phyloP scores from a whole-genome alignment of 2,329 filamentous ascomycete genomes.

The Thielaviopsis euricoi region DNA sequence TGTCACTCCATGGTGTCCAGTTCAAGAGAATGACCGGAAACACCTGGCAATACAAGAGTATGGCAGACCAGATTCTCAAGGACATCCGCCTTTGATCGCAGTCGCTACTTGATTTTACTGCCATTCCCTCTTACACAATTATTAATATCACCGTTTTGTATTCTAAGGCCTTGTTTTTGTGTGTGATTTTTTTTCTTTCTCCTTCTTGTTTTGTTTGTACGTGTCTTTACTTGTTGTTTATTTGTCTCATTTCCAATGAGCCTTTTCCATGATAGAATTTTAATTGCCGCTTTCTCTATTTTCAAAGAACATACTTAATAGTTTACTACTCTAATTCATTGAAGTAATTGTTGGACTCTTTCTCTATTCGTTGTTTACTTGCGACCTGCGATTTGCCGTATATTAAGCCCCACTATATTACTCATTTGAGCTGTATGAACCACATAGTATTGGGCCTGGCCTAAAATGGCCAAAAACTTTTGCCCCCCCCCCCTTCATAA shows the following conservation, averaged over 20 bases:
- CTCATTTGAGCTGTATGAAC: too few species aligned
- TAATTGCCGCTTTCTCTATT: not conserved
- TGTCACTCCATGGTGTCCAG: slow-evolving; percentile 87
- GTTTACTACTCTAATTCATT: too few species aligned
- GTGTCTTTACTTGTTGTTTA: not conserved
- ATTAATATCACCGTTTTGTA: not conserved
- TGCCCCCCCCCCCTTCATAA: too few species aligned
- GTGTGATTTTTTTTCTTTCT: not conserved
- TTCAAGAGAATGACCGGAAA: slow-evolving; percentile 94
- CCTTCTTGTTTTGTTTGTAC: not conserved
- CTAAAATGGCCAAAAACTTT: too few species aligned
- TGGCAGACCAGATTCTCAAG: slow-evolving; percentile 88
- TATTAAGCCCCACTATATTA: too few species aligned
- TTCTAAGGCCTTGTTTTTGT: not conserved
- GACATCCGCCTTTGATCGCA: slow-evolving; percentile 48
- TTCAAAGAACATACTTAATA: not conserved
- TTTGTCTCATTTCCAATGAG: not conserved
- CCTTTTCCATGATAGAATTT: not conserved
- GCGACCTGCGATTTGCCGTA: too few species aligned
- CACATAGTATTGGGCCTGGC: too few species aligned
- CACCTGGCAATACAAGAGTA: slow-evolving; percentile 97
- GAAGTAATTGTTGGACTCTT: too few species aligned
- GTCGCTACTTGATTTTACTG: not conserved
- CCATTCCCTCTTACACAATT: not conserved
- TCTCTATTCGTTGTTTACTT: too few species aligned